Conservation (phyloP, 2,329 filamentous ascomycete species). For the Ophiostoma ips region DNA sequence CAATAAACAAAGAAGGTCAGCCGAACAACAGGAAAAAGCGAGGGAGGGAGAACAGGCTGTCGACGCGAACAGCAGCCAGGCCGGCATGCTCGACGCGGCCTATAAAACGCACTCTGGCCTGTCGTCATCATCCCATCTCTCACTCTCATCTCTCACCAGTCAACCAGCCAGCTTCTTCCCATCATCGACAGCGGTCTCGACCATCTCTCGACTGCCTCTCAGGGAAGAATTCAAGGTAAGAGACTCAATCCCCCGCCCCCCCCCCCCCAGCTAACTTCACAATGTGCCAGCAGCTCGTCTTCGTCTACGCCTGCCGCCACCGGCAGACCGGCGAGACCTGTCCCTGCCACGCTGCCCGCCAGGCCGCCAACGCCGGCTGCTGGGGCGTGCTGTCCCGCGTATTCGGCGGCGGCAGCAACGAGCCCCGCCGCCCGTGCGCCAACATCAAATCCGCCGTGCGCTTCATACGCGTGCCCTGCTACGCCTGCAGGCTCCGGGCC, state of each 20-base stretch:
- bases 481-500: background rate
- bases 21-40: too few species aligned
- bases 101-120: too few species aligned
- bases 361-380: background rate
- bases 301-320: conserved; percentile 8
- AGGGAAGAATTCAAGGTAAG: background rate
- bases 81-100: too few species aligned
- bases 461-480: conserved; percentile 1
- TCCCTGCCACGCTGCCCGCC: background rate
- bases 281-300: conserved; percentile 7
- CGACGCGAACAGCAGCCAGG: too few species aligned
- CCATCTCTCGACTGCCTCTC: background rate
- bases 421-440: conserved; percentile 1
- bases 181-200: too few species aligned
- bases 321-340: background rate
- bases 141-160: too few species aligned
- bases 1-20: too few species aligned
- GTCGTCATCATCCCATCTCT: too few species aligned
- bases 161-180: background rate
- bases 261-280: background rate
- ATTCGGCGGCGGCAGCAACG: background rate
- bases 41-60: too few species aligned
- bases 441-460: background rate
- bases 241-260: background rate
- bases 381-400: background rate